Base-by-base conservation (phyloP, 2,329 filamentous ascomycete genomes). In the Exophiala spinifera region DNA sequence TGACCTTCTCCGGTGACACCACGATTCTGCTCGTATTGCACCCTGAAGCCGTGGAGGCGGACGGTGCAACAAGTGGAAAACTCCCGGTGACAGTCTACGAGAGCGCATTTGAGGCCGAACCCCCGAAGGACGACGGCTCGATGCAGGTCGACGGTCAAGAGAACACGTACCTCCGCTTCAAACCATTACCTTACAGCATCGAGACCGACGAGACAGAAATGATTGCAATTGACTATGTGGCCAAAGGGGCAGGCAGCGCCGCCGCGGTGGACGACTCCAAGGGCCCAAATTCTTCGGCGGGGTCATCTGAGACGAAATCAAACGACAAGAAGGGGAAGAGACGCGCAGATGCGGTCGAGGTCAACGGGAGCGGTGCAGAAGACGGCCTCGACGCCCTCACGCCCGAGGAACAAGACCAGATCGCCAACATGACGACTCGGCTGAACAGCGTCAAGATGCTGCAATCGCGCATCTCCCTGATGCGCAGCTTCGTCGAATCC, bases 121-220 rank as follows among this genome's bases (percentile, higher is more conserved):
- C 81, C 58, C 65, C 72, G 11, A 73, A 87, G 64, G 55, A 60
- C 49, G 59, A 64, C 7, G 54, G 46, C 23, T 84, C 87, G 52
- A 86, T 84, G 72, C 83, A 85, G 64, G 87, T 92, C 74, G 86
- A 88, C 60, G 87, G 89, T 60, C 77, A 76, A 69, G 79, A 68
- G 72, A 51, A 64, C 28, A 70, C 75, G 2, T 82, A 79, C 47
- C 79, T 94, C 56, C 87, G 83, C 65, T 97, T 97, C 72, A 83
- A 86, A 56, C 87, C 95, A 67, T 73, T 97, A 8, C 83, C 87
- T 1, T 97, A 94, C 70, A 87, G 87, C 0, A 85, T 97, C 1
- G 94, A 97, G 73, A 96, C 91, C 0, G 90, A 89, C 8, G 91
- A 97, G 70, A 91, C 91, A 1, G 94, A 99, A 72, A 96, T 96